Conservation (phyloP, 1,139 yeast genomes). For the Pichia sp. region DNA sequence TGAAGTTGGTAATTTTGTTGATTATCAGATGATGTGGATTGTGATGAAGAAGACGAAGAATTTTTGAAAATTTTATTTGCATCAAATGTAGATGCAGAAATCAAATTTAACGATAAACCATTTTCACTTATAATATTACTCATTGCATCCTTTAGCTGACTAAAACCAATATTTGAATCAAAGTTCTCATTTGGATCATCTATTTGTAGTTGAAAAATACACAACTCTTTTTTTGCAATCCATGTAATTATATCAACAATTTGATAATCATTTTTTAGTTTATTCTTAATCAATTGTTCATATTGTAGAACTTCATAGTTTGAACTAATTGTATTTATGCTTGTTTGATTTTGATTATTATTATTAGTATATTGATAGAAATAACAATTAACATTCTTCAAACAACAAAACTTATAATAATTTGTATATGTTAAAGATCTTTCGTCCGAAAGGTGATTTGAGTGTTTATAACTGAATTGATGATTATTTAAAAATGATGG, state of each 20-base stretch:
- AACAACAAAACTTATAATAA: conserved; percentile 24
- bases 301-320: conserved; percentile 24
- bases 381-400: conserved; percentile 24
- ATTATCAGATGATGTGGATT: neutral
- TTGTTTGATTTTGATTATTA: neutral
- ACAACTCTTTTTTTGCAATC: conserved; percentile 27
- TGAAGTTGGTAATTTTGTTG: conserved; percentile 9
- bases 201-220: conserved; percentile 26
- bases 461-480: neutral
- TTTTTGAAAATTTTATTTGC: conserved; percentile 9
- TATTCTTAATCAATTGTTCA: conserved; percentile 22
- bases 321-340: neutral
- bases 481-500: neutral
- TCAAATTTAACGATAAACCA: conserved; percentile 20
- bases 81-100: conserved; percentile 25
- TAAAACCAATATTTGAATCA: conserved; percentile 21
- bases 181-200: conserved; percentile 12
- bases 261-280: conserved; percentile 24
- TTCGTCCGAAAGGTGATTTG: conserved; percentile 12
- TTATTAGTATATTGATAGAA: conserved; percentile 23
- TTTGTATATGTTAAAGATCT: conserved; percentile 23
- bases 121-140: conserved; percentile 26
- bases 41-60: neutral
- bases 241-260: conserved; percentile 25
- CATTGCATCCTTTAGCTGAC: conserved; percentile 28